Evolutionary conservation across 2,329 filamentous ascomycete species (phyloP).

Genomic region (Fusarium mangiferae): DNA sequence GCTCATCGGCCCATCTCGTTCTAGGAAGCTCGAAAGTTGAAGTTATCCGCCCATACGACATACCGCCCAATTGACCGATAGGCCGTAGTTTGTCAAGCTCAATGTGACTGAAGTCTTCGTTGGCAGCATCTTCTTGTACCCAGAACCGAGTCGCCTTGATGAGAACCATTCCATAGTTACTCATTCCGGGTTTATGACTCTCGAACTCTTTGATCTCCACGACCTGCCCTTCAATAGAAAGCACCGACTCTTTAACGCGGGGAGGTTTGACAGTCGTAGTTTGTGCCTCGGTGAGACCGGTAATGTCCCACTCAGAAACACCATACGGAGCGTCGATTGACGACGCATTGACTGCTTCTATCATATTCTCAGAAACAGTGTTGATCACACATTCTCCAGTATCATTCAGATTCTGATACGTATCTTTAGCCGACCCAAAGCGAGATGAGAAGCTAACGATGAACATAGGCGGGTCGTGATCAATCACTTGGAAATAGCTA

Average conservation of each 20-base stretch:
- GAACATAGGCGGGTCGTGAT: slow-evolving; percentile 89
- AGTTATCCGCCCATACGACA: slow-evolving; percentile 79
- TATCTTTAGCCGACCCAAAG: slow-evolving; percentile 75
- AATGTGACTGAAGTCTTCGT: slow-evolving; percentile 77
- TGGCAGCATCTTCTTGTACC: slow-evolving; percentile 87
- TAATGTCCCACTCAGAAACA: slow-evolving; percentile 80
- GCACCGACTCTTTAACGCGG: slow-evolving; percentile 83
- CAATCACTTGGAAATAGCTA: slow-evolving; percentile 84
- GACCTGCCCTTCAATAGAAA: slow-evolving; percentile 85
- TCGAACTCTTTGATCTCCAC: slow-evolving; percentile 81
- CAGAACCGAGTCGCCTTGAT: slow-evolving; percentile 89
- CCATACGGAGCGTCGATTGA: slow-evolving; percentile 82
- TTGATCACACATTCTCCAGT: slow-evolving; percentile 84
- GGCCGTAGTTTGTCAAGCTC: slow-evolving; percentile 82
- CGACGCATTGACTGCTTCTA: slow-evolving; percentile 87
- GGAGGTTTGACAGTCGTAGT: slow-evolving; percentile 74
- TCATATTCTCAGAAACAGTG: slow-evolving; percentile 83
- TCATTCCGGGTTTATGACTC: slow-evolving; percentile 76
- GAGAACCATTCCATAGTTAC: slow-evolving; percentile 77
- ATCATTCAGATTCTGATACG: slow-evolving; percentile 77
- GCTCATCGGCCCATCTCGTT: slow-evolving; percentile 2
- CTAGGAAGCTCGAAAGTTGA: slow-evolving; percentile 76
- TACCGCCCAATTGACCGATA: slow-evolving; percentile 84
- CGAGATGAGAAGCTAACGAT: slow-evolving; percentile 63
- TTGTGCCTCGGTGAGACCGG: slow-evolving; percentile 78